A percentile compares a stretch with the other conserved stretches of the same genome.
Evolutionary conservation across 2,329 filamentous ascomycete species (phyloP).

Genomic region (Epichloe sp.): DNA sequence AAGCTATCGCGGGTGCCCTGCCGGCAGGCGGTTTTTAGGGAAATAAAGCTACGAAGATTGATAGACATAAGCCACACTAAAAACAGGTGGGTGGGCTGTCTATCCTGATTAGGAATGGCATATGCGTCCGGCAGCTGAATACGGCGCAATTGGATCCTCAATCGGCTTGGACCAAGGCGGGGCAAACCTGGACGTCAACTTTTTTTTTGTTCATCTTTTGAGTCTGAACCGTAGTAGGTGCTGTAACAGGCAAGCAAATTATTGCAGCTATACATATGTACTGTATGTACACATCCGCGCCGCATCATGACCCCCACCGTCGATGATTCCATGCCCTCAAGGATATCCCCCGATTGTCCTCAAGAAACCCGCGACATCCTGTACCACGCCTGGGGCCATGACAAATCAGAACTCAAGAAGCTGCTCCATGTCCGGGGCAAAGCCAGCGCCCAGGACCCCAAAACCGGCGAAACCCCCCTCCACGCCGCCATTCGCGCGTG

Average conservation of each 20-base stretch:
- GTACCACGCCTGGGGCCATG: conserved; percentile 41
- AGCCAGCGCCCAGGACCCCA: conserved; percentile 69
- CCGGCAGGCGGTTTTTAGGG: too few relatives aligned
- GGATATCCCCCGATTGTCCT: conserved; percentile 41
- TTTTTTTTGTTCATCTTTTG: not conserved
- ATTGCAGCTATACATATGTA: not conserved
- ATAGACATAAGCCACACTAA: too few relatives aligned
- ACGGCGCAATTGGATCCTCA: too few relatives aligned
- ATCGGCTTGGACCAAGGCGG: not conserved
- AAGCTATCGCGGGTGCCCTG: too few relatives aligned
- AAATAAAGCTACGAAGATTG: too few relatives aligned
- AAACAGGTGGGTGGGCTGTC: too few relatives aligned
- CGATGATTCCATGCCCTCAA: conserved; percentile 38
- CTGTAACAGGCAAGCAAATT: not conserved
- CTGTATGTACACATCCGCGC: too few relatives aligned
- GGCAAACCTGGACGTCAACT: not conserved
- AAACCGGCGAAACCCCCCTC: conserved; percentile 75
- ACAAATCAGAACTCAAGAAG: conserved; percentile 53
- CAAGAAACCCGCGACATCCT: conserved; percentile 37
- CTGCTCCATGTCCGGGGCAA: conserved; percentile 51
- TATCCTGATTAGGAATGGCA: too few relatives aligned
- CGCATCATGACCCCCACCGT: conserved; percentile 13
- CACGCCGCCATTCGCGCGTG: conserved; percentile 82
- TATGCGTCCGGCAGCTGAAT: not conserved
- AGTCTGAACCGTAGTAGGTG: not conserved